Evolutionary conservation across 2,329 filamentous ascomycete species (phyloP).

Genomic region (Trichoderma gracile): DNA sequence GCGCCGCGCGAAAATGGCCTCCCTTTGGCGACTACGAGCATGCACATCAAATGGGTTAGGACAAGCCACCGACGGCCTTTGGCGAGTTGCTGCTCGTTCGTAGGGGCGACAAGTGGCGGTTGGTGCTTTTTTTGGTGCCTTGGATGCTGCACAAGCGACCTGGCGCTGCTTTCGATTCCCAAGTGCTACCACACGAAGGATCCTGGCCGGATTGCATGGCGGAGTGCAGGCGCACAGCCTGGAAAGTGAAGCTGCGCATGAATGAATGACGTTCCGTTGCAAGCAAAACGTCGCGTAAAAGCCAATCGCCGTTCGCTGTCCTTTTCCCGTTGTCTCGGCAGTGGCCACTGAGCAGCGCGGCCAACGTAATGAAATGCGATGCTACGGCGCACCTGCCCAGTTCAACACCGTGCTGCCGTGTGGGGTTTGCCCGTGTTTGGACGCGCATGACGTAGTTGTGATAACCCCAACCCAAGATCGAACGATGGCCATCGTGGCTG

Average conservation of each 20-base stretch:
- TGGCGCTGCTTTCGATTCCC: neutral
- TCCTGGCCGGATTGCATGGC: neutral
- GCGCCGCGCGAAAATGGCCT: neutral
- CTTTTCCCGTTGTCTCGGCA: neutral
- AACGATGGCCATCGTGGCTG: neutral
- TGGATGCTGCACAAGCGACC: neutral
- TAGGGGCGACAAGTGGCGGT: neutral
- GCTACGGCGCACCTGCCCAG: neutral
- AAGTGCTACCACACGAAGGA: neutral
- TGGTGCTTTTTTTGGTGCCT: neutral
- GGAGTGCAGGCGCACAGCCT: neutral
- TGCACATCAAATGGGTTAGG: neutral
- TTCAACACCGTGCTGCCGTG: neutral
- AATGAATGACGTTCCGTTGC: constrained; percentile 13
- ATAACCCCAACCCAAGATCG: neutral
- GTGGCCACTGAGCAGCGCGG: constrained; percentile 3
- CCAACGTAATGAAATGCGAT: constrained; percentile 13
- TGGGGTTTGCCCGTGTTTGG: constrained; percentile 1
- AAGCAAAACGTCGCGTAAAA: neutral
- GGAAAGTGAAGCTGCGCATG: neutral
- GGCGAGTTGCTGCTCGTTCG: neutral
- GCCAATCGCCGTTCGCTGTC: neutral
- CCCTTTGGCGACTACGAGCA: neutral
- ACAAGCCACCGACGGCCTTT: neutral
- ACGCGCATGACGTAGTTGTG: constrained; percentile 25